A percentile compares a stretch with the other conserved stretches of the same genome.
Evolutionary conservation across 768 basidiomycete species (phyloP).

Genomic region (Russula virescens): DNA sequence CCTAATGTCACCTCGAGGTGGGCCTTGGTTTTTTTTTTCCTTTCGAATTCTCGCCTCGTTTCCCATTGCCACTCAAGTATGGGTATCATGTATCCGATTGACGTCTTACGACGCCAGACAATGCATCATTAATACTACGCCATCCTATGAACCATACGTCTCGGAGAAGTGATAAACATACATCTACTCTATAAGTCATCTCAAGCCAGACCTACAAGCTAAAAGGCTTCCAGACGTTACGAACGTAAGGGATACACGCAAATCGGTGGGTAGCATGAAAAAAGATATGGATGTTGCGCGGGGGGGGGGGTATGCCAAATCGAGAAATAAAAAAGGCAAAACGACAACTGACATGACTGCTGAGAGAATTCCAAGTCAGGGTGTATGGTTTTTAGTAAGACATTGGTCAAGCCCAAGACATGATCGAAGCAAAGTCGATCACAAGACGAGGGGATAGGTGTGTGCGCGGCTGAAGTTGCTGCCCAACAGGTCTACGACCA

Average conservation of each 20-base stretch:
- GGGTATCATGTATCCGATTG: neutral
- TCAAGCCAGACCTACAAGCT: neutral
- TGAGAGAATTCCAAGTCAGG: neutral
- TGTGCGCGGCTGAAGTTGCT: neutral
- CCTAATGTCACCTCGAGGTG: neutral
- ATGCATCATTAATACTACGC: neutral
- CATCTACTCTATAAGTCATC: conserved; percentile 2
- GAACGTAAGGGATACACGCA: neutral
- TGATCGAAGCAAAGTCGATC: neutral
- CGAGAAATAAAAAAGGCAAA: neutral
- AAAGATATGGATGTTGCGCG: neutral
- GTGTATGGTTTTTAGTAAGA: conserved; percentile 2
- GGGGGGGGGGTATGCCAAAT: neutral
- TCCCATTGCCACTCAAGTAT: neutral
- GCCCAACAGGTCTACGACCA: neutral
- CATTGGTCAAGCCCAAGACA: neutral
- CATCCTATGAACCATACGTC: neutral
- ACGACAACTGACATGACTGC: neutral
- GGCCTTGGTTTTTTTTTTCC: no score
- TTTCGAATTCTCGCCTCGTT: no score
- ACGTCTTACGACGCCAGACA: neutral
- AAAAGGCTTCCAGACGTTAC: neutral
- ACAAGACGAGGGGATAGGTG: neutral
- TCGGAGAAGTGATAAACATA: conserved; percentile 9
- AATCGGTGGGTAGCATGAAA: neutral